Conservation (phyloP, 2,329 filamentous ascomycete genomes). For the Cladophialophora chaetospira region DNA sequence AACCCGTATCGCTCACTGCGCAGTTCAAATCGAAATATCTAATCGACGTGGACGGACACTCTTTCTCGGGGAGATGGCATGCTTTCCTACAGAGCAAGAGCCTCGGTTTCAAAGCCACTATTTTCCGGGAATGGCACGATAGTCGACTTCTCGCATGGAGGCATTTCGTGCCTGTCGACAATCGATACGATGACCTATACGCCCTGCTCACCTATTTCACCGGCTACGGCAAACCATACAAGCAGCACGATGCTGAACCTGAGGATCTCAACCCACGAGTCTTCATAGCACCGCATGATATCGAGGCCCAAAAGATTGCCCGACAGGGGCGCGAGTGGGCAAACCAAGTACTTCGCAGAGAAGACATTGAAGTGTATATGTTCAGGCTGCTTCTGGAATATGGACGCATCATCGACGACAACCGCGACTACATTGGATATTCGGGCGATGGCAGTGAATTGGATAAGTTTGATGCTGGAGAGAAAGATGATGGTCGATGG, state of each 20-base stretch:
- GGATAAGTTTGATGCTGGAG: slow-evolving; percentile 32
- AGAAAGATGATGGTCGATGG: slow-evolving; percentile 18
- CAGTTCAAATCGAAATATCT: slow-evolving; percentile 43
- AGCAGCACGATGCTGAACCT: slow-evolving; percentile 18
- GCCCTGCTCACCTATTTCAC: slow-evolving; percentile 55
- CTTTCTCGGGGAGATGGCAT: slow-evolving; percentile 45
- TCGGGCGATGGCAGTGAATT: slow-evolving; percentile 38
- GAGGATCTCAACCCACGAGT: slow-evolving; percentile 29
- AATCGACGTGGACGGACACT: slow-evolving; percentile 44
- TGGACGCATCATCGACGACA: slow-evolving; percentile 65
- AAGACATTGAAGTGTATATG: slow-evolving; percentile 64
- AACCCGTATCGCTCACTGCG: slow-evolving; percentile 35
- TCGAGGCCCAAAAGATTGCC: slow-evolving; percentile 40
- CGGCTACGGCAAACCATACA: slow-evolving; percentile 37
- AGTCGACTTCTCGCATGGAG: slow-evolving; percentile 54
- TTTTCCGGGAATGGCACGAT: slow-evolving; percentile 59
- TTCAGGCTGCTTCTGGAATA: slow-evolving; percentile 54
- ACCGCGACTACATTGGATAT: slow-evolving; percentile 62
- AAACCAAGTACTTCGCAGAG: slow-evolving; percentile 40
- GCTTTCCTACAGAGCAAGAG: slow-evolving; percentile 51
- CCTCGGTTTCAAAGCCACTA: slow-evolving; percentile 55
- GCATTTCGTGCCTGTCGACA: slow-evolving; percentile 57
- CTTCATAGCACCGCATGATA: slow-evolving; percentile 38
- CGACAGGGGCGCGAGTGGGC: slow-evolving; percentile 42
- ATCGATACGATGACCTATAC: slow-evolving; percentile 54